Evolutionary conservation across 495 filamentous ascomycete genomes (phyloP), one percentile per base, ranked within the genome.

Genomic region (Penicillium desertorum): DNA sequence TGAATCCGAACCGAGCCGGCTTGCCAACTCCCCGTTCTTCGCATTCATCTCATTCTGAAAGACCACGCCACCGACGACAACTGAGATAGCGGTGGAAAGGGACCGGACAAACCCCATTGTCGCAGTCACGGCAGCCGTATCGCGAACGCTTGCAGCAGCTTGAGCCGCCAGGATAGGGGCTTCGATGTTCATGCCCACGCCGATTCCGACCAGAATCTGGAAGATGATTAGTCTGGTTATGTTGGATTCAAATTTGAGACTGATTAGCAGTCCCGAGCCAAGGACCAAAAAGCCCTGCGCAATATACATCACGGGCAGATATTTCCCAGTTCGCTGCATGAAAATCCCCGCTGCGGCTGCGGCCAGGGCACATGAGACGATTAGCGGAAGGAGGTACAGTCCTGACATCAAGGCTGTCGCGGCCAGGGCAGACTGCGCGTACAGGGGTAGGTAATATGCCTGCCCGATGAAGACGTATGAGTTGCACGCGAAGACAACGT

Each of bases 11-110:
- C 36, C 36, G 11, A 39, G 36, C n/a, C 36, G 36, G n/a, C 36
- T 39, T 39, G 36, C 36, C n/a, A 39, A 39, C 36, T 39, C 36
- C 36, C 36, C 36, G 36, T 39, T 39, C n/a, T 39, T 39, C n/a
- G 12, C 36, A 39, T 39, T 39, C 36, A 72, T 69, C 27, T 56
- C 54, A 44, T 68, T 63, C 45, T 70, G 65, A 39, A 91, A 91
- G 34, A 91, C 80, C 11, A 90, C 86, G 2, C 83, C 79, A 10
- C 89, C 89, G 25, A 91, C 77, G 37, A 87, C 86, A 22, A 90
- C 78, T 10, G 81, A 83, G 17, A 86, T 63, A 4, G 69, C 57
- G 17, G 69, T 70, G 3, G 72, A 64, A 50, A 81, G 59, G 12
- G 61, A 64, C 20, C 76, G 64, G 17, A 71, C 47, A 43, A 79